Percentiles rank a stretch among this genome's conserved stretches.
phyloP scores from a whole-genome alignment of 345 rosid genomes.

The Camelina sativa region DNA sequence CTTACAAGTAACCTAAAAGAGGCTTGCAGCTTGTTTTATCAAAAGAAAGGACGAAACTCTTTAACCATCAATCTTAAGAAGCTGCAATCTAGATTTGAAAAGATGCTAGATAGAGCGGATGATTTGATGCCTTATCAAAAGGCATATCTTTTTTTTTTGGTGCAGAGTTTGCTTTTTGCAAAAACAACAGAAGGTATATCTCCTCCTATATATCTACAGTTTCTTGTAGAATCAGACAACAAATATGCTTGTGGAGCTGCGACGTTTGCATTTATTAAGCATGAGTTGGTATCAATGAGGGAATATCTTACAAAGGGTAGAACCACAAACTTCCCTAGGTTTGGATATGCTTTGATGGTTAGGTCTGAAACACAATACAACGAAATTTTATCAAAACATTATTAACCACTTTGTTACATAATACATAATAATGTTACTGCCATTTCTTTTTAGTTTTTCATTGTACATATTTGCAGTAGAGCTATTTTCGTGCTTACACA shows the following conservation, averaged over 20 bases:
- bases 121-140: conserved; percentile 2
- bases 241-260: not conserved
- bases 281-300: not conserved
- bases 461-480: too few relatives aligned
- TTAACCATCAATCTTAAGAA: not conserved
- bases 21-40: not conserved
- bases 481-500: too few relatives aligned
- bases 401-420: too few relatives aligned
- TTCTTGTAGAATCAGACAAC: not conserved
- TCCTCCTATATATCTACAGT: not conserved
- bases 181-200: not conserved
- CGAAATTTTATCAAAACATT: too few relatives aligned
- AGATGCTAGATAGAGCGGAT: too few relatives aligned
- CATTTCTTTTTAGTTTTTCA: too few relatives aligned
- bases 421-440: too few relatives aligned
- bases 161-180: not conserved
- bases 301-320: not conserved
- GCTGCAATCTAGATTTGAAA: not conserved
- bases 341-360: not conserved
- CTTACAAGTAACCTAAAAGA: not conserved
- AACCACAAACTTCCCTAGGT: not conserved
- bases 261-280: not conserved
- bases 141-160: conserved; percentile 1
- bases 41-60: not conserved
- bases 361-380: not conserved